phyloP scores from a whole-genome alignment of 208 protist genomes.

The Blastocrithidia nonstop region DNA sequence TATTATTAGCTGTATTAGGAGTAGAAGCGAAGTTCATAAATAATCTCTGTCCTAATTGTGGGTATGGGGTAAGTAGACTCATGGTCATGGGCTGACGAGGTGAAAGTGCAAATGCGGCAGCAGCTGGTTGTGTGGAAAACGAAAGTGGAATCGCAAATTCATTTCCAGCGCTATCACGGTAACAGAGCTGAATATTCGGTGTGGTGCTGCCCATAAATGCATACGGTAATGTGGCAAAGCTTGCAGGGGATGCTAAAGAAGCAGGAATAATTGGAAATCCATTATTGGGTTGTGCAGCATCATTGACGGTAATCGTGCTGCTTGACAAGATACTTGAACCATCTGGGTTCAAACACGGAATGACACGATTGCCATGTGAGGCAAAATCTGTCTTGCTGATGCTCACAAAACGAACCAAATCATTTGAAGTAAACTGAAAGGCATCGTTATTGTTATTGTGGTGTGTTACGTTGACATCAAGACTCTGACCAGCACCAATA shows the following conservation, averaged over 20 bases:
- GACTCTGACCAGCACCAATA: slow-evolving; percentile 39
- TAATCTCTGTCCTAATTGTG: slow-evolving; percentile 54
- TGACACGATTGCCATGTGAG: too few relatives aligned
- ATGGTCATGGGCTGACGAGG: slow-evolving; percentile 18
- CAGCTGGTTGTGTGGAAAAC: slow-evolving; percentile 6
- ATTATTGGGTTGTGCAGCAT: slow-evolving; percentile 16
- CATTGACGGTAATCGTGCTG: slow-evolving; percentile 27
- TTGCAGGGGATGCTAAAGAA: slow-evolving; percentile 7
- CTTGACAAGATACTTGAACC: slow-evolving; percentile 7
- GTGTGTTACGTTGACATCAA: slow-evolving; percentile 16
- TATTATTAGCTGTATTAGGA: slow-evolving; percentile 6
- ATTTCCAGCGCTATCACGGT: slow-evolving; percentile 57
- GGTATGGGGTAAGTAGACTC: slow-evolving; percentile 5
- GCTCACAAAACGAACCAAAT: slow-evolving; percentile 35
- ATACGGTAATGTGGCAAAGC: slow-evolving; percentile 18
- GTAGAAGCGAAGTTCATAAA: slow-evolving; percentile 23
- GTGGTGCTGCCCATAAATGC: slow-evolving; percentile 40
- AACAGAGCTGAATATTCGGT: slow-evolving; percentile 51
- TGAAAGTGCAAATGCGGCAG: slow-evolving; percentile 24
- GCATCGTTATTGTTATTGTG: slow-evolving; percentile 12
- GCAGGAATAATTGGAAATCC: slow-evolving; percentile 20
- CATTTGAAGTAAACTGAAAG: slow-evolving; percentile 12
- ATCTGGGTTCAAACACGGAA: slow-evolving; percentile 27
- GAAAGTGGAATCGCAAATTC: slow-evolving; percentile 64
- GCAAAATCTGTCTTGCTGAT: too few relatives aligned